Conservation (phyloP, 1,139 yeast genomes). For the Kodamaea arcana region DNA sequence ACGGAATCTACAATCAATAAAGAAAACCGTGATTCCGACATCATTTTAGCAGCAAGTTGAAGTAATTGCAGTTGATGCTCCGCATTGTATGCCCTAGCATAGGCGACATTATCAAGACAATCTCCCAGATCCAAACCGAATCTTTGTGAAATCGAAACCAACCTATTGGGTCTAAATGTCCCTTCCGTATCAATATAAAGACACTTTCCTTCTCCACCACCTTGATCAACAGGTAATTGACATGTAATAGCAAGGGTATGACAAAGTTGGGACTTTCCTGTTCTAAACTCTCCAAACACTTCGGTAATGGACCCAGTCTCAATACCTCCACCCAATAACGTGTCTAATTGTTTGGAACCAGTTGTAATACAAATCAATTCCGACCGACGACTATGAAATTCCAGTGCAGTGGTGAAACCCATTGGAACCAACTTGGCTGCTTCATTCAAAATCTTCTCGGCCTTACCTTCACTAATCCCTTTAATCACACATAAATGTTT, state of each 20-base stretch:
- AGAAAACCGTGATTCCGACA: slow-evolving; percentile 85
- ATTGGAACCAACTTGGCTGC: slow-evolving; percentile 88
- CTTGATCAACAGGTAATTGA: slow-evolving; percentile 94
- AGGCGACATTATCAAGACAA: slow-evolving; percentile 93
- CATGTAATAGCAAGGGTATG: slow-evolving; percentile 97
- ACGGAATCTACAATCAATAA: slow-evolving; percentile 89
- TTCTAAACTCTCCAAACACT: slow-evolving; percentile 94
- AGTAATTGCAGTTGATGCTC: slow-evolving; percentile 89
- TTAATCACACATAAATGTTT: slow-evolving; percentile 72
- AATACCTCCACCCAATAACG: slow-evolving; percentile 91
- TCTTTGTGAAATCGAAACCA: slow-evolving; percentile 85
- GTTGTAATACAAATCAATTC: slow-evolving; percentile 91
- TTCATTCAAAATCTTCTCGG: slow-evolving; percentile 76
- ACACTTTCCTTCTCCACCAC: slow-evolving; percentile 99
- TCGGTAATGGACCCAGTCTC: slow-evolving; percentile 98
- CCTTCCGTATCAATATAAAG: slow-evolving; percentile 96
- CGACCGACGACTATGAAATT: slow-evolving; percentile 83
- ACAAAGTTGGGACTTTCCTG: slow-evolving; percentile 95
- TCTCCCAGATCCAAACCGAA: slow-evolving; percentile 94
- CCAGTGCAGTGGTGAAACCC: slow-evolving; percentile 98
- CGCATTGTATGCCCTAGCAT: slow-evolving; percentile 95
- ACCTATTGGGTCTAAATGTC: slow-evolving; percentile 88
- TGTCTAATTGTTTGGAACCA: slow-evolving; percentile 91
- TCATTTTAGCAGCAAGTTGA: slow-evolving; percentile 91
- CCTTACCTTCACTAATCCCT: slow-evolving; percentile 95